Base-by-base conservation (phyloP, 805 yeast species). In the Wickerhamomyces canadensis region DNA sequence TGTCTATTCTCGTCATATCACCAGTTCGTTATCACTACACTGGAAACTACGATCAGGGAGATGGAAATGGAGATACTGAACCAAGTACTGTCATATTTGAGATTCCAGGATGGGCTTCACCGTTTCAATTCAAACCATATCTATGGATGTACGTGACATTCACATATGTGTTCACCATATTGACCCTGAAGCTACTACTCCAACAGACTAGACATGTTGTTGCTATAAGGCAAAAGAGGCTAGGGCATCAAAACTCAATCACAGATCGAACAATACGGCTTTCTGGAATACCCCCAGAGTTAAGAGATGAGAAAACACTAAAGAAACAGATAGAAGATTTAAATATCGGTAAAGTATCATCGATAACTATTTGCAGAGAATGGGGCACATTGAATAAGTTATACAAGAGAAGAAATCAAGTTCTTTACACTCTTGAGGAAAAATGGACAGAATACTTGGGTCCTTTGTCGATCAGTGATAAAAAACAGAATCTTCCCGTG, bases 191-290 rank as follows among this genome's bases (percentile, higher is more conserved):
- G 45, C 67, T 76, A 44, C 61, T 93, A 26, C 72, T 80, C 49
- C 65, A 75, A 13, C 89, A 84, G 50, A 84, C 97, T 0, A 68
- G 69, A 44, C 72, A 76, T 42, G 85, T 91, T 26, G 85, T 91
- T 22, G 64, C 69, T 35, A 80, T 84, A 47, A 74, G 98, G 44
- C 98, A 91, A 60, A 64, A 62, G 35, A 83, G 84, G 52, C 65
- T 91, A 45, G 97, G 98, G 0, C 74, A 72, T 44, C 97, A 89
- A 57, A 83, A 83, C 55, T 80, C 95, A 9, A 72, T 91, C 41
- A 86, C 98, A 0, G 98, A 91, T 65, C 71, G 96, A 55, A 93
- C 98, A 1, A 80, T 93, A 28, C 67, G 91, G 40, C 58, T 91
- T 12, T 78, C 91, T 26, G 98, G 98, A 1, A 86, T 91, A 5